phyloP scores from a whole-genome alignment of 2,329 filamentous ascomycete genomes.

The Neurospora sp. region DNA sequence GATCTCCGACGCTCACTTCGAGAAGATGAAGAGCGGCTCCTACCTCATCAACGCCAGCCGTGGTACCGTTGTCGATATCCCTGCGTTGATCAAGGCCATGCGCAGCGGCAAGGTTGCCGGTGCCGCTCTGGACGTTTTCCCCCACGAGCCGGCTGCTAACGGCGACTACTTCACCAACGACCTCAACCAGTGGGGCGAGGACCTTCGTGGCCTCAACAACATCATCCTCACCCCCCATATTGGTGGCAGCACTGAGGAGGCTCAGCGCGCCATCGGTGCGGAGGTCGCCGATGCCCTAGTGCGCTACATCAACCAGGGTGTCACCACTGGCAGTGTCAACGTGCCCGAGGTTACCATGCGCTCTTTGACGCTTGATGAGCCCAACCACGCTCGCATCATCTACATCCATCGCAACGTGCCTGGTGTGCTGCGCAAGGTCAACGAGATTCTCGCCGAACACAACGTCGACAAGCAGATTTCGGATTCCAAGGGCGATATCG shows the following conservation, averaged over 20 bases:
- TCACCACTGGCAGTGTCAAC: conserved; percentile 87
- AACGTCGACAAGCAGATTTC: conserved; percentile 99
- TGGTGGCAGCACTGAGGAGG: conserved; percentile 94
- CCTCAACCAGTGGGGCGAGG: conserved; percentile 77
- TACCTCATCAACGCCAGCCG: conserved; percentile 96
- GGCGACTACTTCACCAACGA: conserved; percentile 86
- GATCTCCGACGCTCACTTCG: conserved; percentile 71
- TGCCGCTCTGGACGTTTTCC: conserved; percentile 93
- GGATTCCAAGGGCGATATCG: conserved; percentile 86
- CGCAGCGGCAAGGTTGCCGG: conserved; percentile 80
- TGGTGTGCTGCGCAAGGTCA: conserved; percentile 88
- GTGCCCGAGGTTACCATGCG: conserved; percentile 90
- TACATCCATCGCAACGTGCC: conserved; percentile 97
- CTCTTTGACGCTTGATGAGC: conserved; percentile 81
- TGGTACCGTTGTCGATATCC: conserved; percentile 88
- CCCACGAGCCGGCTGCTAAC: conserved; percentile 85
- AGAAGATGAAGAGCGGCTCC: conserved; percentile 82
- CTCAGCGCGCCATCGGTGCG: conserved; percentile 88
- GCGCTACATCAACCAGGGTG: conserved; percentile 91
- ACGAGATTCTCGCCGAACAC: conserved; percentile 87
- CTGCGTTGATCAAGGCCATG: conserved; percentile 81
- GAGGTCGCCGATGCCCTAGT: conserved; percentile 86
- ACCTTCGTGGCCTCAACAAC: conserved; percentile 78
- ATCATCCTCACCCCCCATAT: conserved; percentile 95
- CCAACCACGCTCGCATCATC: conserved; percentile 81